Base-by-base conservation (phyloP, 805 yeast genomes). In the Wickerhamomyces alni region DNA sequence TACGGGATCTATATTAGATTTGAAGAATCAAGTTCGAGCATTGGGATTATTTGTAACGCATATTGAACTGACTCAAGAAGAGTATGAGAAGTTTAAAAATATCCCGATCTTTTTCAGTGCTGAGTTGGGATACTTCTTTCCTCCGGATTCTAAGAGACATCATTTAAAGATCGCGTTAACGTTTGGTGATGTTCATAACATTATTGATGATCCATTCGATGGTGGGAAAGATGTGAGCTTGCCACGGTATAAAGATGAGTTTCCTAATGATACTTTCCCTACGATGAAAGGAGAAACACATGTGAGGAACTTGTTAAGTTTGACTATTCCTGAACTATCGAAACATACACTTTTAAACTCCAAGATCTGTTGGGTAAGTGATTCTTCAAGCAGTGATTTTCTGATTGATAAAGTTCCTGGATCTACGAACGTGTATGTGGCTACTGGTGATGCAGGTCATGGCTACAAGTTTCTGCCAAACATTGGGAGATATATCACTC, bases 361-460 rank as follows among this genome's bases (percentile, higher is more conserved):
- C 17, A 67, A 65, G 38, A 46, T 58, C 6, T 67, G 72, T 46
- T 68, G 72, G 73, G 59, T 67, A 33, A 43, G 58, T 17, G 75
- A 71, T 42, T 62, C 74, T 6, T 46, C 63, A 8, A 65, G 65
- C 40, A 55, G 66, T 8, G 63, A 69, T 40, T 69, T 68, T 39
- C 49, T 70, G 12, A 62, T 70, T 17, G 71, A 69, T 44, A 42
- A 42, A 21, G 57, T 64, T 17, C 75, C 75, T 2, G 47, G 47
- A 2, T 44, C 45, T 15, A 31, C 39, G 0, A 61, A 60, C 21
- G 53, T 67, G 2, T 59, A 44, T 37, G 65, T 71, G n/a, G 74
- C 72, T 0, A 58, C 70, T 10, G 77, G 77, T 15, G 75, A 70
- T 47, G 63, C 74, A 4, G 73, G 75, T 8, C 75, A 70, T 50